A percentile compares a stretch with the other conserved stretches of the same genome.
Conservation (phyloP, 83 land plant genomes). For the Thuja plicata region DNA sequence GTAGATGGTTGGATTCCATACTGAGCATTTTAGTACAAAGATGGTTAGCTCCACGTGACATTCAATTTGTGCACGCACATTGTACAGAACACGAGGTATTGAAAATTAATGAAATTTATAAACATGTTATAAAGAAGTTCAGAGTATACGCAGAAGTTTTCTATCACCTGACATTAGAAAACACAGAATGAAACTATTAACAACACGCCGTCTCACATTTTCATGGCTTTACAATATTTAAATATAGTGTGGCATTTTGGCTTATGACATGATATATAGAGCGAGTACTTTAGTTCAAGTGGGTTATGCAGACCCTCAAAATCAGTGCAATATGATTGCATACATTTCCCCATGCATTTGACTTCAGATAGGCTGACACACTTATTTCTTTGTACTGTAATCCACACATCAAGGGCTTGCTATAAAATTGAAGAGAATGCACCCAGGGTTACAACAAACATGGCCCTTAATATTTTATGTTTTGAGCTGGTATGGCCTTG, state of each 20-base stretch:
- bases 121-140: not conserved
- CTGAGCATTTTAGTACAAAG: not conserved
- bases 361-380: not conserved
- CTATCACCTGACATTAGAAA: not conserved
- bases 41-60: not conserved
- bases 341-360: not conserved
- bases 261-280: not conserved
- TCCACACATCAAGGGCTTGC: too few species aligned
- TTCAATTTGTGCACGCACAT: not conserved
- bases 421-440: too few species aligned
- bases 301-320: not conserved
- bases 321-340: not conserved
- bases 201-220: not conserved
- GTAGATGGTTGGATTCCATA: not conserved
- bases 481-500: too few species aligned
- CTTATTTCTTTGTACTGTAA: too few species aligned
- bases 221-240: not conserved
- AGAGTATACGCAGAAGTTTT: not conserved
- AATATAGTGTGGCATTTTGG: not conserved
- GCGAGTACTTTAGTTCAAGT: not conserved
- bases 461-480: too few species aligned
- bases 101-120: too few species aligned
- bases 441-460: too few species aligned
- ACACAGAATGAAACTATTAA: too few species aligned
- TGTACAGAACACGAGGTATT: not conserved